phyloP scores from a whole-genome alignment of 108 stramenopile species.

The Cyclotella sp. region DNA sequence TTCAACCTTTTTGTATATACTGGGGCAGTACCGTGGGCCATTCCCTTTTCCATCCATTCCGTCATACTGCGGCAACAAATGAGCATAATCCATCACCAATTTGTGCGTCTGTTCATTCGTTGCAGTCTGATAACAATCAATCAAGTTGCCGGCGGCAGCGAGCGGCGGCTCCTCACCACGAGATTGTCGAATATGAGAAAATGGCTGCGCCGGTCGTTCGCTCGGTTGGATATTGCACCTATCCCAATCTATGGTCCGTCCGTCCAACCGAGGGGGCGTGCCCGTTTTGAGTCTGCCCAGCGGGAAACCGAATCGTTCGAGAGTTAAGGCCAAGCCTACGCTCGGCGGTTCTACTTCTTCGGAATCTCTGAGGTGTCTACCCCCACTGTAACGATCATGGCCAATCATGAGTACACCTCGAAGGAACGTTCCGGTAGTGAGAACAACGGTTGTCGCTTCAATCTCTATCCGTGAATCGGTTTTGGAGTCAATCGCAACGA shows the following conservation, averaged over 20 bases:
- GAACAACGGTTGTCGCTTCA: constrained; percentile 75
- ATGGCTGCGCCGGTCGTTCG: constrained; percentile 84
- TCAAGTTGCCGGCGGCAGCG: constrained; percentile 59
- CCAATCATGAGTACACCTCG: constrained; percentile 90
- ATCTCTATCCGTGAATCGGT: constrained; percentile 67
- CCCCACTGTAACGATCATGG: constrained; percentile 89
- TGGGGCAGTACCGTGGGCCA: constrained; percentile 97
- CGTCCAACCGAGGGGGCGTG: constrained; percentile 95
- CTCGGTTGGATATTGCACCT: constrained; percentile 82
- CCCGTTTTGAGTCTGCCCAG: constrained; percentile 96
- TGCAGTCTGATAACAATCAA: constrained; percentile 80
- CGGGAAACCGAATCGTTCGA: constrained; percentile 89
- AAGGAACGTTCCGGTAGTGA: constrained; percentile 98
- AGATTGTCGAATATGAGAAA: constrained; percentile 87
- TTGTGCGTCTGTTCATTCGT: constrained; percentile 93
- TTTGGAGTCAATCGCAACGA: constrained; percentile 68
- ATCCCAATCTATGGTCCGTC: constrained; percentile 94
- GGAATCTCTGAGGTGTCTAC: constrained; percentile 91
- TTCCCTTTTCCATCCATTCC: constrained; percentile 91
- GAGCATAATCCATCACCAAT: constrained; percentile 88
- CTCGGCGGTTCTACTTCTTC: constrained; percentile 95
- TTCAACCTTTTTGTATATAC: constrained; percentile 95
- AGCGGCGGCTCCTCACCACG: constrained; percentile 77
- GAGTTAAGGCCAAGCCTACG: constrained; percentile 89
- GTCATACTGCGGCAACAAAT: constrained; percentile 90